Evolutionary conservation across 2,329 filamentous ascomycete genomes (phyloP), one percentile per base, ranked within the genome.

Genomic region (Aspergillus puulaauensis): DNA sequence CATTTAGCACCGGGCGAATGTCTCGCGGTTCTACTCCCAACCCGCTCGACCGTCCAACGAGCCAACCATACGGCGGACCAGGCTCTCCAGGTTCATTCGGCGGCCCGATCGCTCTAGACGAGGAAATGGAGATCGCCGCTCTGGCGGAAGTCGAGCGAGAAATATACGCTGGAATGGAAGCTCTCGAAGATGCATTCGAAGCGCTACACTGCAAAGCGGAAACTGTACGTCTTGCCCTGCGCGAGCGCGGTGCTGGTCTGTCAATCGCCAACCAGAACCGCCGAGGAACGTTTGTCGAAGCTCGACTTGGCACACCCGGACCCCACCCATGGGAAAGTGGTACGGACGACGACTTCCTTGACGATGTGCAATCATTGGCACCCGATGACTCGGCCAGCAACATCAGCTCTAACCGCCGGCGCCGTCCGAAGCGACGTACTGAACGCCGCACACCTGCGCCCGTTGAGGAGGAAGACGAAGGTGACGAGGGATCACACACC

Each of bases 91-190:
- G 83, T 2, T 83, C 84, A 0, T 85, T 84, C 57, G 78, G 87
- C n/a, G 88, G 86, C 0, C 88, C 87, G 2, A 93, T 98, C 4
- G 93, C 92, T 3, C 85, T 96, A 58, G 93, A 97, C 70, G 93
- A 98, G 73, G 93, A 98, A 69, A 91, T 90, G 54, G 93, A 97
- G 73, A 93, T 97, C 67, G 90, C 90, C 0, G 90, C 90, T 1
- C 82, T 97, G 6, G 91, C 91, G 7, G 93, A 97, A 75, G 87
- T 97, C 40, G 93, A 98, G 75, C 86, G 92, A 6, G 91, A 96
- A 69, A 96, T 98, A 57, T 97, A 93, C 75, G 83, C 86, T 35
- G 91, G 93, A 61, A 98, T 98, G 93, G 93, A 98, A 76, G 87
- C 87, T 0, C 83, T 98, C 23, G 93, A 98, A 74, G 91, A 97